These are phyloP conservation scores for Melastoma malabathricum DNA, from an alignment of 345 rosid genomes.

Conservation along the genomic window DNA sequence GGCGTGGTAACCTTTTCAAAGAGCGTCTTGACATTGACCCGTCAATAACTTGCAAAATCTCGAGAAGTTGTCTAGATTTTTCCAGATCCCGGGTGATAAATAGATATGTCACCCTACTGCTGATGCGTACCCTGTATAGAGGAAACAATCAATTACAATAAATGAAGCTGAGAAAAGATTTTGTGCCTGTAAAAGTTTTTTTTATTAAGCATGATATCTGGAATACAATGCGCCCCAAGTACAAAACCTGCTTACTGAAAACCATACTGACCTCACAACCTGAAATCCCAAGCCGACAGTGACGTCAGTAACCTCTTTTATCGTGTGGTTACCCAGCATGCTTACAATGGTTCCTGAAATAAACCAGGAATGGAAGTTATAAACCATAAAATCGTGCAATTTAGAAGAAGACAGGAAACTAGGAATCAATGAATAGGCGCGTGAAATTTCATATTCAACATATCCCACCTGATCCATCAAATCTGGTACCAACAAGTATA, in stretches of 20 bases:
- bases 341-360: constrained; percentile 51
- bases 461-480: constrained; percentile 53
- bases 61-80: constrained; percentile 51
- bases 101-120: constrained; percentile 39
- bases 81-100: constrained; percentile 57
- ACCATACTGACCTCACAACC: constrained; percentile 59
- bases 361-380: constrained; percentile 15
- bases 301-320: constrained; percentile 62
- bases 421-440: background rate
- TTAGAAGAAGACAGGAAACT: constrained; percentile 2
- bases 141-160: too few relatives aligned
- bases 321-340: constrained; percentile 46
- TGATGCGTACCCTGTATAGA: constrained; percentile 37
- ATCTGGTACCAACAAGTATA: constrained; percentile 44
- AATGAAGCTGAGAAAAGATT: constrained; percentile 11
- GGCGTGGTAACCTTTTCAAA: constrained; percentile 47
- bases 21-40: constrained; percentile 22
- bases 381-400: constrained; percentile 6
- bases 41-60: constrained; percentile 33
- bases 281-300: constrained; percentile 76
- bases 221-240: too few relatives aligned
- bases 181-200: background rate
- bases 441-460: background rate
- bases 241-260: constrained; percentile 2
- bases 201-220: background rate